These are phyloP conservation scores for Populus pruinosa DNA, from an alignment of 345 rosid genomes.

Conservation along the genomic window DNA sequence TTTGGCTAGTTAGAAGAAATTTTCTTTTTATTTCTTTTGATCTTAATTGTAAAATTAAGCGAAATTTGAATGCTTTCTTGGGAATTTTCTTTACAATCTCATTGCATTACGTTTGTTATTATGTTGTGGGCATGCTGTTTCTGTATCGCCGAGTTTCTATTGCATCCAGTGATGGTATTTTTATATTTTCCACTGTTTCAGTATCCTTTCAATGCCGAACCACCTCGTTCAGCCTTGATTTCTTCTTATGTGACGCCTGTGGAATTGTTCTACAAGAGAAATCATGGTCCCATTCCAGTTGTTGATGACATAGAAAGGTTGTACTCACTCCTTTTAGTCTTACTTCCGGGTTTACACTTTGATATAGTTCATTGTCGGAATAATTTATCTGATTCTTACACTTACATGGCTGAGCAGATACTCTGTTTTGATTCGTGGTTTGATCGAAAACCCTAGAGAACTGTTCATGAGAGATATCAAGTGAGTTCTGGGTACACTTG, in stretches of 20 bases:
- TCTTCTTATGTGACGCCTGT: slow-evolving; percentile 79
- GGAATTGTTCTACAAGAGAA: slow-evolving; percentile 86
- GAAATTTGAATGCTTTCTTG: background rate
- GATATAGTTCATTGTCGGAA: background rate
- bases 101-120: background rate
- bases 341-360: background rate
- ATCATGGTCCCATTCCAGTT: slow-evolving; percentile 90
- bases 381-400: slow-evolving; percentile 5
- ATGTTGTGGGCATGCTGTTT: background rate
- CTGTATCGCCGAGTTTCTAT: background rate
- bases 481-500: slow-evolving; percentile 33
- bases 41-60: background rate
- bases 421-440: slow-evolving; percentile 45
- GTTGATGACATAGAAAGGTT: slow-evolving; percentile 72
- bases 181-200: slow-evolving; percentile 23
- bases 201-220: slow-evolving; percentile 97
- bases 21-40: background rate
- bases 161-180: background rate
- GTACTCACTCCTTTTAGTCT: slow-evolving; percentile 1
- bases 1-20: background rate
- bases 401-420: slow-evolving; percentile 46
- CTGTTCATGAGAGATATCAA: slow-evolving; percentile 67
- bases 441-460: slow-evolving; percentile 48
- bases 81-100: background rate
- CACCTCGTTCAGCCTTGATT: slow-evolving; percentile 66